Base-by-base conservation (phyloP, 495 filamentous ascomycete species). In the Penicillium pancosmium region DNA sequence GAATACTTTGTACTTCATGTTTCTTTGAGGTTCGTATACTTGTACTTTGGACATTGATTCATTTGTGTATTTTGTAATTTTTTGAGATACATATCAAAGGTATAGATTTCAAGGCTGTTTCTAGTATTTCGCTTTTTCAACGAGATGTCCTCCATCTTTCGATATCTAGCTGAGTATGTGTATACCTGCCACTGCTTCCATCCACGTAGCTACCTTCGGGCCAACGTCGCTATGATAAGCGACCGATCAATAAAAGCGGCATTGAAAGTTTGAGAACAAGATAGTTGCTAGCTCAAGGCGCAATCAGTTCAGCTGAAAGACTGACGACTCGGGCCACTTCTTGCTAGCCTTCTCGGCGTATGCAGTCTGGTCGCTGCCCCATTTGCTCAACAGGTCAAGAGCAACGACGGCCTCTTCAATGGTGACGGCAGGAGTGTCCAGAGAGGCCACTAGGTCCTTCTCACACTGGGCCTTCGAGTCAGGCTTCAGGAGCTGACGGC, bases 251-350 rank as follows among this genome's bases (percentile, higher is more conserved):
- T 9, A 27, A 19, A 27, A 5, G 41, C 23, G 46, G 10, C 23
- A 8, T 11, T n/a, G 7, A 3, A 15, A 4, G 9, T 23, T 13
- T 7, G 21, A 27, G 46, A 35, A 18, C 25, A 51, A 33, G n/a
- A 35, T 16, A 7, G 9, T 36, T 7, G 18, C 50, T 53, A 7
- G 13, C 19, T 36, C 27, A 36, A 36, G 31, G 3, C 18, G 8
- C 5, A 7, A 35, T 68, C 57, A 78, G 36, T 69, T 61, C 52
- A 71, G 50, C 50, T 68, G 61, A 61, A 92, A 91, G 6, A 80
- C 70, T 1, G 80, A 83, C 16, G 88, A 86, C 67, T 91, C 82
- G 1, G 87, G 86, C 86, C 91, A 95, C 78, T 84, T 86, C 62
- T 78, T 71, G 52, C 76, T 76, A n/a, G 89, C 89, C 50, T 84